Conservation (phyloP, 192 early-diverging fungal species). For the Endogone sp. region DNA sequence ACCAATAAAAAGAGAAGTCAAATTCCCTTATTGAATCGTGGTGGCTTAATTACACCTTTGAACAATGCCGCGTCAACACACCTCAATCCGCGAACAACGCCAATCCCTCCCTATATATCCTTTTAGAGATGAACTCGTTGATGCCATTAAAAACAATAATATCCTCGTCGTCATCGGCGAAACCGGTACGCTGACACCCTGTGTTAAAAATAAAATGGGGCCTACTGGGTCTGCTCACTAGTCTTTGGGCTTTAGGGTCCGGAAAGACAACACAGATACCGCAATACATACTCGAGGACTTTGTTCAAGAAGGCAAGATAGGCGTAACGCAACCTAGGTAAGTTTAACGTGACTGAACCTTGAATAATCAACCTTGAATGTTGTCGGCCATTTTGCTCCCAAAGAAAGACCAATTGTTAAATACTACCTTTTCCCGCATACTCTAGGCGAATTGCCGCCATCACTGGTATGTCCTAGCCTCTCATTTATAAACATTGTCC, state of each 20-base stretch:
- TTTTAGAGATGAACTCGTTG: constrained; percentile 69
- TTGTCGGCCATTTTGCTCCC: too few relatives aligned
- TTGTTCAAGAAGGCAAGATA: constrained; percentile 41
- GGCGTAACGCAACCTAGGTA: constrained; percentile 78
- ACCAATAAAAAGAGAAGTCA: too few relatives aligned
- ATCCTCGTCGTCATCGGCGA: constrained; percentile 90
- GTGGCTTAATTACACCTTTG: too few relatives aligned
- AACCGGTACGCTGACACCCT: constrained; percentile 67
- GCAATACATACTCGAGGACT: constrained; percentile 67
- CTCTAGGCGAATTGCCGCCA: constrained; percentile 75
- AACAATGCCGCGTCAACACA: background rate
- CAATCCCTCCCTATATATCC: constrained; percentile 41
- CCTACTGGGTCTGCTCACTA: background rate
- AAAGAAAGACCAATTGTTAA: background rate
- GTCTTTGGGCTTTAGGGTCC: constrained; percentile 38
- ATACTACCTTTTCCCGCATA: background rate
- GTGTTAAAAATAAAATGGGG: background rate
- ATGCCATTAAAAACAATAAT: constrained; percentile 82
- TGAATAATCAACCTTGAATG: background rate
- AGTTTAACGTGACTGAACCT: background rate
- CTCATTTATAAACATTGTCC: background rate
- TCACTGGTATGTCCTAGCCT: constrained; percentile 40
- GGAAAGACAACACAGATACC: constrained; percentile 91
- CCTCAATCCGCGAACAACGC: background rate
- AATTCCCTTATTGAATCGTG: too few relatives aligned